Conservation (phyloP, 1,284 basidiomycete species). For the Tranzscheliella williamsii region DNA sequence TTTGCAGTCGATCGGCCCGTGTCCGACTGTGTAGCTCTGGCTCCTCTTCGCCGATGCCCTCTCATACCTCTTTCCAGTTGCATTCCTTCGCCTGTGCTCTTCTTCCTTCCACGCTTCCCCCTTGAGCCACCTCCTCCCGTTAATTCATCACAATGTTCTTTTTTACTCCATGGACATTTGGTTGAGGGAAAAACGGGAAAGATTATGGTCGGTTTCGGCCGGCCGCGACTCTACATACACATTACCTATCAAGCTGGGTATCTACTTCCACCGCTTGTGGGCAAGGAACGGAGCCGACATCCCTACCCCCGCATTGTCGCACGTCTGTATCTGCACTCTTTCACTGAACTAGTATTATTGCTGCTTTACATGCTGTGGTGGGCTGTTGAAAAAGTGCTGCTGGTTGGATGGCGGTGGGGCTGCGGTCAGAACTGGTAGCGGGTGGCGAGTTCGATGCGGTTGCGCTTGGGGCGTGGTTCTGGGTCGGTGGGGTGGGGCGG, state of each 20-base stretch:
- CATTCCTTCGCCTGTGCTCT: not conserved
- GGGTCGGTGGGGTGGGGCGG: too few relatives aligned
- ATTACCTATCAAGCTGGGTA: slow-evolving; percentile 34
- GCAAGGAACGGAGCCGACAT: slow-evolving; percentile 37
- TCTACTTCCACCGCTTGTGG: slow-evolving; percentile 37
- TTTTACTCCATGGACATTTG: slow-evolving; percentile 37
- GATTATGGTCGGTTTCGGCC: slow-evolving; percentile 5
- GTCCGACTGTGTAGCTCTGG: not conserved
- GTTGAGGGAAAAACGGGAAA: slow-evolving; percentile 51
- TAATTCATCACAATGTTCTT: slow-evolving; percentile 49
- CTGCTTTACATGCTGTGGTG: too few relatives aligned
- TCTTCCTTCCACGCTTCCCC: not conserved
- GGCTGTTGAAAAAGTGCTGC: too few relatives aligned
- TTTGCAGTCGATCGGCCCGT: not conserved
- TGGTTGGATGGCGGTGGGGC: too few relatives aligned
- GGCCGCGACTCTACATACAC: slow-evolving; percentile 21
- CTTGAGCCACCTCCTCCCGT: slow-evolving; percentile 26
- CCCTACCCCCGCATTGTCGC: too few relatives aligned
- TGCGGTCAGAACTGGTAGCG: too few relatives aligned
- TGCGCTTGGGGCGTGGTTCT: too few relatives aligned
- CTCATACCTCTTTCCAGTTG: not conserved
- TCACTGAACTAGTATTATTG: too few relatives aligned
- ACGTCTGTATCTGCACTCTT: too few relatives aligned
- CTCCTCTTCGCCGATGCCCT: not conserved
- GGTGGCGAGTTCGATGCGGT: too few relatives aligned